A percentile compares a stretch with the other conserved stretches of the same genome.
Conservation (phyloP, 305 asterid species). For the Rubia tinctorum region DNA sequence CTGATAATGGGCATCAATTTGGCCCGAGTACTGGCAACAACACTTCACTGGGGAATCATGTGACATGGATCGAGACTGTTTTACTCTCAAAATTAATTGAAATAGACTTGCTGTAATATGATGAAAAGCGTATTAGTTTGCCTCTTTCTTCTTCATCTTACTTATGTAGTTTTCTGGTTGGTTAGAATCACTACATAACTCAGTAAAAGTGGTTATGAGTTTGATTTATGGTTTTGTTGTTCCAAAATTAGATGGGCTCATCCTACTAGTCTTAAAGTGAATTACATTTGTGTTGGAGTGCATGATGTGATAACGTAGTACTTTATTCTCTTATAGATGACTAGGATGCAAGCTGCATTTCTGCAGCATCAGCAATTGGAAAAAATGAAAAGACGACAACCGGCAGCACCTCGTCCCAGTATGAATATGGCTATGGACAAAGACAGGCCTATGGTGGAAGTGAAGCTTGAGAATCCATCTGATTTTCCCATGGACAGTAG, state of each 20-base stretch:
- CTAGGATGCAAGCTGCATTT: conserved; percentile 52
- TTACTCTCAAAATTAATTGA: not conserved
- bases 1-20: not conserved
- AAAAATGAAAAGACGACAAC: conserved; percentile 76
- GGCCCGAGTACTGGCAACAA: not conserved
- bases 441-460: conserved; percentile 83
- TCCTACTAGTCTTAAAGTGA: not conserved
- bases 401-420: conserved; percentile 59
- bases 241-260: not conserved
- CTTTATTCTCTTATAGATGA: conserved; percentile 40
- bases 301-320: not conserved
- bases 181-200: not conserved
- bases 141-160: not conserved
- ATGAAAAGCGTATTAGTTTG: not conserved
- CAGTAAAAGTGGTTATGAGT: not conserved
- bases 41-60: not conserved
- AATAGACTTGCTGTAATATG: not conserved
- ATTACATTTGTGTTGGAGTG: not conserved
- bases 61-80: not conserved
- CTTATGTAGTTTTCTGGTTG: not conserved
- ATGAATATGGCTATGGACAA: conserved; percentile 63
- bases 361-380: conserved; percentile 88
- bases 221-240: not conserved
- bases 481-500: conserved; percentile 70
- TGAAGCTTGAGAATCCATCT: conserved; percentile 78